Base-by-base conservation (phyloP, 768 basidiomycete species). In the Lactarius hatsudake region DNA sequence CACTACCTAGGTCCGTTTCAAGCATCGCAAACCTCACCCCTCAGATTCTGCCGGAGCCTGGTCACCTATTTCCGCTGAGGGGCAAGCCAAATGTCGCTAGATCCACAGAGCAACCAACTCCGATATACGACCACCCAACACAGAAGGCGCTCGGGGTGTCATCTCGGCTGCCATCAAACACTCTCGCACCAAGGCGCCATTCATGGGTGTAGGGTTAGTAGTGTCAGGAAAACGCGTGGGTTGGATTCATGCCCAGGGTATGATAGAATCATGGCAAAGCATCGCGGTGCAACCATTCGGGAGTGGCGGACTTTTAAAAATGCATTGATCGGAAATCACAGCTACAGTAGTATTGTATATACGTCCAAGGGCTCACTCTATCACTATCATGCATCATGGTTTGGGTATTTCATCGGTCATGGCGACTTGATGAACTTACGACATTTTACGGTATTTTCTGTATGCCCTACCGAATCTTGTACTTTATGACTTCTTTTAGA, bases 151-250 rank as follows among this genome's bases (percentile, higher is more conserved):
- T 59, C 48, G 38, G 30, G 8, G 28, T 28, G 5, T 48, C 55
- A 45, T 20, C 48, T 26, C 60, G 56, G 42, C 55, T 42, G 20
- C 55, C 42, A 10, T 40, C 20, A 10, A 62, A 30, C 9, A 23
- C 32, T 9, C 26, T 58, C 18, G n/a, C 45, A 26, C 12, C 18
- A 54, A 62, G 66, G 38, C 66, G 66, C 23, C 66, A 66, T 53
- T 66, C 65, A 30, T 66, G 61, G 54, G 36, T 62, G 9, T 66
- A 62, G 23, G n/a, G 17, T 23, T 51, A 23, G 1, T 2, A 18
- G 15, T 23, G 23, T 51, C 48, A 51, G 48, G 23, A 51, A 51
- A 51, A 51, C 23, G 48, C 23, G 10, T 51, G 12, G 23, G 23
- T 51, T 23, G 9, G 23, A 23, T 13, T 23, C 48, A 4, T 20